Base-by-base conservation (phyloP, 2,329 filamentous ascomycete species). In the Aspergillus udagawae region DNA sequence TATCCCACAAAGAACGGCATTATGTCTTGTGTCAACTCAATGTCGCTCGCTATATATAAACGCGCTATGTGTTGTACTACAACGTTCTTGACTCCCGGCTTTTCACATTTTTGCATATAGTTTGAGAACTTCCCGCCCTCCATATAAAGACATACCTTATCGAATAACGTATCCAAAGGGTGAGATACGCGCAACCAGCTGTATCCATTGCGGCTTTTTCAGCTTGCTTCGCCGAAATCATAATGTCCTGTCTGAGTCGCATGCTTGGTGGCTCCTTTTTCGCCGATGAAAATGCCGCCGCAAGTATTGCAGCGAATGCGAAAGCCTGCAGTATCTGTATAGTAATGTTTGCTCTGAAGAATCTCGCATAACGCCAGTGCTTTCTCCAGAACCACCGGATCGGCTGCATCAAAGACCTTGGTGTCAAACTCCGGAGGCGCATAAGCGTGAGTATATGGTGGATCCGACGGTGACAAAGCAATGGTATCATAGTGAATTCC, bases 401-500 rank as follows among this genome's bases (percentile, higher is more conserved):
- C 83, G 3, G 74, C 73, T 0, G 82, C 73, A 56, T 86, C 81
- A 54, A 97, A 85, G 1, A 95, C 83, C 64, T 88, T 88, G n/a
- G 87, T 83, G 69, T 97, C 93, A 61, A 87, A 84, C 27, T 94
- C 89, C 0, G 90, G 85, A 7, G 87, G 84, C 10, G 84, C 77
- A 49, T 83, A 79, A 5, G 84, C 76, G 57, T 78, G 80, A 48
- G 78, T 80, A 64, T 80, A 80, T 3, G 83, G 85, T 63, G 75
- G 81, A 61, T 80, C 82, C 23, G 80, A 86, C 42, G 83, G 85
- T 20, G 86, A 87, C 63, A 96, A 85, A 0, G 90, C 91, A 58
- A 97, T 87, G 6, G 90, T 88, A 73, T 97, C 93, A 75, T 97
- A 97, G 72, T 97, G 92, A 52, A 97, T 94, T 2, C 92, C 92